phyloP scores from a whole-genome alignment of 2,329 filamentous ascomycete genomes.

The Botryotinia convoluta region DNA sequence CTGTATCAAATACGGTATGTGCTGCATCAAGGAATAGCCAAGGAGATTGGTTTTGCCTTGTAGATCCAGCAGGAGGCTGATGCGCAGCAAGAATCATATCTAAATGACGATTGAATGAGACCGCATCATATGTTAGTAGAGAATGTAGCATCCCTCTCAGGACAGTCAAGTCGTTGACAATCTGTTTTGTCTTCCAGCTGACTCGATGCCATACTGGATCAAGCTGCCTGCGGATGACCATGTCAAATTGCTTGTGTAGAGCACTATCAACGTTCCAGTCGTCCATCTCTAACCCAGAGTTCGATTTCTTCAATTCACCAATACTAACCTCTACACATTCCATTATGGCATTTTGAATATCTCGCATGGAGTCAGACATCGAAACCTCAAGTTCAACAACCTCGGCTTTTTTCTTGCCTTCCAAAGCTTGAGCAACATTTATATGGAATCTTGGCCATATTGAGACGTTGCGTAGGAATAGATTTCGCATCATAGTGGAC shows the following conservation, averaged over 20 bases:
- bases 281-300: constrained; percentile 87
- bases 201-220: constrained; percentile 97
- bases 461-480: constrained; percentile 85
- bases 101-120: constrained; percentile 87
- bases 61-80: constrained; percentile 83
- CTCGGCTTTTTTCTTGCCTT: constrained; percentile 89
- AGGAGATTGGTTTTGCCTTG: constrained; percentile 82
- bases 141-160: constrained; percentile 79
- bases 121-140: constrained; percentile 81
- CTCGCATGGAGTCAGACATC: constrained; percentile 91
- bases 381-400: constrained; percentile 95
- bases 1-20: constrained; percentile 88
- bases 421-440: constrained; percentile 81
- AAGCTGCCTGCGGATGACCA: constrained; percentile 81
- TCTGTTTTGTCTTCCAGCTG: constrained; percentile 91
- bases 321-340: constrained; percentile 97
- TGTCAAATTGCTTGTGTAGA: constrained; percentile 86
- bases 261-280: constrained; percentile 96
- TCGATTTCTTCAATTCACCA: constrained; percentile 86
- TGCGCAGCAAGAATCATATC: constrained; percentile 93
- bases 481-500: constrained; percentile 84
- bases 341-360: constrained; percentile 91
- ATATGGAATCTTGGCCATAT: constrained; percentile 94
- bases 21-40: constrained; percentile 97
- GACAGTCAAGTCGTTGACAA: constrained; percentile 83